Conservation (phyloP, 768 basidiomycete genomes). For the Phylloporus sp. region DNA sequence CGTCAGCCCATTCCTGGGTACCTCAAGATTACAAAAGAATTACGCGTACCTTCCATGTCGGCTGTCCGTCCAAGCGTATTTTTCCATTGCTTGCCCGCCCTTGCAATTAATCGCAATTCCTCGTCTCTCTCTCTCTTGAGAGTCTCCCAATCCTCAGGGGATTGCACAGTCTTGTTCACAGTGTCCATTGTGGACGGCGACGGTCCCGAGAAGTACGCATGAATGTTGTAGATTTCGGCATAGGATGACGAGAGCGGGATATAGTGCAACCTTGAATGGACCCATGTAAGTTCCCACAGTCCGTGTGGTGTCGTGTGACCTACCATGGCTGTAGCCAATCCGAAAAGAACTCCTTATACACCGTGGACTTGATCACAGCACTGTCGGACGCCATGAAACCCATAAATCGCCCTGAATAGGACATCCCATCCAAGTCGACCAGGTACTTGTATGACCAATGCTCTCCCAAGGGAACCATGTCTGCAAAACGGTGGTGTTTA, state of each 20-base stretch:
- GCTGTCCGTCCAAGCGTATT: conserved; percentile 71
- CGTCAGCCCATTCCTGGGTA: neutral
- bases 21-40: neutral
- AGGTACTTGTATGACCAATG: conserved; percentile 95
- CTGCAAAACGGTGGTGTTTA: conserved; percentile 62
- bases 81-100: conserved; percentile 93
- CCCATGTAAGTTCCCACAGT: neutral
- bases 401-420: conserved; percentile 89
- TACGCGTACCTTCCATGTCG: conserved; percentile 85
- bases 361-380: conserved; percentile 84
- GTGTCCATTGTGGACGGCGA: conserved; percentile 53
- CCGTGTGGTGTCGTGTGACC: conserved; percentile 19
- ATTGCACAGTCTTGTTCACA: conserved; percentile 46
- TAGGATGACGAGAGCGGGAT: conserved; percentile 88
- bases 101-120: conserved; percentile 75
- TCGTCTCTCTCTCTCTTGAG: conserved; percentile 59
- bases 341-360: conserved; percentile 87
- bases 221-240: conserved; percentile 89
- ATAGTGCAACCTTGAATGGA: conserved; percentile 73
- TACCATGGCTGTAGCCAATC: conserved; percentile 93
- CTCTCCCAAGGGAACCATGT: conserved; percentile 74
- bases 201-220: conserved; percentile 90
- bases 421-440: conserved; percentile 91
- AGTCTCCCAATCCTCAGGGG: conserved; percentile 27
- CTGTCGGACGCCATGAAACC: conserved; percentile 83